Conservation (phyloP, 73 alveolate genomes). For the Paramecium biaurelia region DNA sequence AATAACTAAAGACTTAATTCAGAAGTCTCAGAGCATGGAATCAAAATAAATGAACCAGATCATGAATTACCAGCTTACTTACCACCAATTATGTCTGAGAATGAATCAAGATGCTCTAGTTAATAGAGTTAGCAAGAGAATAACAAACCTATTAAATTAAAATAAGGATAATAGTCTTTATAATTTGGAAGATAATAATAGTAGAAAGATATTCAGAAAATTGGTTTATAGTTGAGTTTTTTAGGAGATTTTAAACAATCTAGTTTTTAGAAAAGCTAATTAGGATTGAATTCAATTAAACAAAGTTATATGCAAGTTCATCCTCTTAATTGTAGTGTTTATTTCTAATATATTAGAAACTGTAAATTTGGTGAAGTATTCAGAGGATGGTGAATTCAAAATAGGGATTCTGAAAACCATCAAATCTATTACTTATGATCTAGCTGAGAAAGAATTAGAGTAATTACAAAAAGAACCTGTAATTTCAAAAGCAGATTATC, state of each 20-base stretch:
- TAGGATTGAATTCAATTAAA: background rate
- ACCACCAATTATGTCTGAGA: slow-evolving; percentile 5
- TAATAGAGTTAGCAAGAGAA: background rate
- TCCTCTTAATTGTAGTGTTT: background rate
- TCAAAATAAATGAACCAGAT: background rate
- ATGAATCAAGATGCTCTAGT: slow-evolving; percentile 4
- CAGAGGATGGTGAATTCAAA: slow-evolving; percentile 20
- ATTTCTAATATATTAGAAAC: background rate
- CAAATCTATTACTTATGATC: background rate
- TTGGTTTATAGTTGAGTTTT: background rate
- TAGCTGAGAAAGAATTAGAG: background rate
- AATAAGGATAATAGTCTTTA: background rate
- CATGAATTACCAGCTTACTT: background rate
- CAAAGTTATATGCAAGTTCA: background rate
- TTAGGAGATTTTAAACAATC: slow-evolving; percentile 33
- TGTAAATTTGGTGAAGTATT: background rate
- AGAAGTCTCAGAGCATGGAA: background rate
- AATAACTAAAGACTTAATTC: background rate
- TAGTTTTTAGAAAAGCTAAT: background rate
- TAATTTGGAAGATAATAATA: background rate
- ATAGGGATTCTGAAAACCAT: background rate
- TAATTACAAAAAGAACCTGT: background rate
- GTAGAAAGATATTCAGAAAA: background rate
- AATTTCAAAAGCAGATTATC: background rate
- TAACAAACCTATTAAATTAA: background rate